Base-by-base conservation (phyloP, 805 yeast genomes). In the Saccharomycopsis fermentans region DNA sequence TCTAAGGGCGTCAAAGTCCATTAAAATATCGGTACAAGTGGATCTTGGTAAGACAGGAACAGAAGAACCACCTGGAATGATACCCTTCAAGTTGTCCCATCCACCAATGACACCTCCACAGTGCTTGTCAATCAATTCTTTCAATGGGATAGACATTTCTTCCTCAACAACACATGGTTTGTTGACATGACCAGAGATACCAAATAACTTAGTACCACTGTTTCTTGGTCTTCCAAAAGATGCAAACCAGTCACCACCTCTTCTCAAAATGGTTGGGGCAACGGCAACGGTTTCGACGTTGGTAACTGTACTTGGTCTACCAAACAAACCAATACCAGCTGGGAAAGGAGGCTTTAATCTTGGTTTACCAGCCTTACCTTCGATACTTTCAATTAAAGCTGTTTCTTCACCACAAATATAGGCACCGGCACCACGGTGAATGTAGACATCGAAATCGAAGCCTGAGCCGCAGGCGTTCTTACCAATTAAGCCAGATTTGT, bases 301-400 rank as follows among this genome's bases (percentile, higher is more conserved):
- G 63, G 96, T 86, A 60, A 89, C 96, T 51, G 96, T 89, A 35
- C 91, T 82, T 64, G 96, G 96, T 72, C 96, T 81, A 68, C 96
- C 96, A 65, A 86, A 89, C 58, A 89, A 77, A 67, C 96, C 96
- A 60, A 88, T 92, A 68, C 95, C 96, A 37, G 96, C 96, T 37
- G 96, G 96, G 81, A 89, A 89, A 63, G 96, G 96, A 39, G 96
- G 96, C 82, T 89, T 89, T 71, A 89, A 80, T 74, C 96, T 83
- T 65, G 96, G 96, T 74, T 89, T 89, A 64, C 96, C 96, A 59
- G 94, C 95, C 73, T 89, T 89, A 66, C 96, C 96, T 75, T 89
- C 96, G 57, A 89, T 76, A 3, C 91, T 84, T 75, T 89, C 96
- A 69, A 89, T 87, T 70, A 89, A 75, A 4, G 95, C 90, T 50